Evolutionary conservation across 1,139 yeast genomes (phyloP).

Genomic region (Debaryomyces sp.): DNA sequence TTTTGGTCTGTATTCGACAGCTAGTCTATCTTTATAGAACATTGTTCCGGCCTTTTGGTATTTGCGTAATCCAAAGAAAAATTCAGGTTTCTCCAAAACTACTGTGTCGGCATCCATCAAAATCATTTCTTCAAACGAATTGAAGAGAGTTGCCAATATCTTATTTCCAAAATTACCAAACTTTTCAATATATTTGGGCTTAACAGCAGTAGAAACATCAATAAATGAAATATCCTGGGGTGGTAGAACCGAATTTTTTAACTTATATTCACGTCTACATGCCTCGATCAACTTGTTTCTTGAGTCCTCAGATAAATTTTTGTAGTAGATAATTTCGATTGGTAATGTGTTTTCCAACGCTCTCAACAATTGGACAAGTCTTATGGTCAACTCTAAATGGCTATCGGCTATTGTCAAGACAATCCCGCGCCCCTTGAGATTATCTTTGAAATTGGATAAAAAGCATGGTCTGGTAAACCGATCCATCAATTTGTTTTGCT

Average conservation of each 20-base stretch:
- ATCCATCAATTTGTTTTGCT: constrained; percentile 4
- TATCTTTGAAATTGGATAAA: constrained; percentile 21
- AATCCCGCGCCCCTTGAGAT: constrained; percentile 37
- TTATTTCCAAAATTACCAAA: constrained; percentile 51
- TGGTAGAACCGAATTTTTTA: constrained; percentile 23
- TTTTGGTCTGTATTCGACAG: constrained; percentile 35
- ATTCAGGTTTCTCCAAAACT: constrained; percentile 36
- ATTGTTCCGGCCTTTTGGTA: constrained; percentile 44
- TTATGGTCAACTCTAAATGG: constrained; percentile 30
- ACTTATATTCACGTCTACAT: constrained; percentile 23
- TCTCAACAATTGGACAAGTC: constrained; percentile 33
- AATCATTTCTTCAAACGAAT: constrained; percentile 51
- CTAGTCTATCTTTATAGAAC: constrained; percentile 51
- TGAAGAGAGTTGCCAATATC: constrained; percentile 51
- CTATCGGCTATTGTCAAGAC: constrained; percentile 39
- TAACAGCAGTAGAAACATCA: constrained; percentile 38
- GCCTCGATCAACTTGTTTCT: constrained; percentile 27
- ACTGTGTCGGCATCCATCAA: constrained; percentile 57
- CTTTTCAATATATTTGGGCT: constrained; percentile 24
- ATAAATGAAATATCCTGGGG: constrained; percentile 48
- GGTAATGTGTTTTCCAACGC: constrained; percentile 36
- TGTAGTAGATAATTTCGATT: constrained; percentile 35
- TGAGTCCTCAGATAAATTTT: constrained; percentile 25
- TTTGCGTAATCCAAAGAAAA: constrained; percentile 38
- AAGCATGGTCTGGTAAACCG: constrained; percentile 16